Conservation (phyloP, 495 filamentous ascomycete species). For the Geopyxis carbonaria region DNA sequence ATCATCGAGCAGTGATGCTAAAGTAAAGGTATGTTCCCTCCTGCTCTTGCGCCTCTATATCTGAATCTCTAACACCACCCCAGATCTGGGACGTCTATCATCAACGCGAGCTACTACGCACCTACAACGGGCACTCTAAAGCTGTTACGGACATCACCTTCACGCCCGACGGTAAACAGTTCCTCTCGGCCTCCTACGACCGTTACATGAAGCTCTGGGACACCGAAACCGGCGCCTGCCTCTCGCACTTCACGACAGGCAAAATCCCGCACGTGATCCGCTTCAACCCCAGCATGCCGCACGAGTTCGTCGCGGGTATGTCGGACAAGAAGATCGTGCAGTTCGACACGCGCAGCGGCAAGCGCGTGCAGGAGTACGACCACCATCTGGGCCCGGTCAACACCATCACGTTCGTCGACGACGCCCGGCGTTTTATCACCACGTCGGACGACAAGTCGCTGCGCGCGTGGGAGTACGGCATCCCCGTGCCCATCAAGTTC, state of each 20-base stretch:
- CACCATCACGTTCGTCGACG: constrained; percentile 90
- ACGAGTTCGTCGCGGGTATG: constrained; percentile 92
- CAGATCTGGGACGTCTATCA: constrained; percentile 86
- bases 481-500: constrained; percentile 67
- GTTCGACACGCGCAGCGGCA: constrained; percentile 73
- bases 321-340: constrained; percentile 98
- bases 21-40: constrained; percentile 42
- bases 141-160: constrained; percentile 81
- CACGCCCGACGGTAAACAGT: constrained; percentile 60
- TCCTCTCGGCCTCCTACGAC: constrained; percentile 86
- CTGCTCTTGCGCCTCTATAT: not conserved
- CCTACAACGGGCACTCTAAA: constrained; percentile 80
- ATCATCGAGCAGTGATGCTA: constrained; percentile 68
- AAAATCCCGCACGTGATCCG: constrained; percentile 89
- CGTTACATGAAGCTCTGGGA: constrained; percentile 95
- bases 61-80: constrained; percentile 6
- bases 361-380: constrained; percentile 92
- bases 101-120: constrained; percentile 66
- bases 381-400: constrained; percentile 96
- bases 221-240: constrained; percentile 78
- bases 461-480: constrained; percentile 93
- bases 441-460: constrained; percentile 93
- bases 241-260: constrained; percentile 73
- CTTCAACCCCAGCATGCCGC: constrained; percentile 65
- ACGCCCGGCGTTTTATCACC: constrained; percentile 89